phyloP scores from a whole-genome alignment of 2,329 filamentous ascomycete species.

The Anthostomella pinea region DNA sequence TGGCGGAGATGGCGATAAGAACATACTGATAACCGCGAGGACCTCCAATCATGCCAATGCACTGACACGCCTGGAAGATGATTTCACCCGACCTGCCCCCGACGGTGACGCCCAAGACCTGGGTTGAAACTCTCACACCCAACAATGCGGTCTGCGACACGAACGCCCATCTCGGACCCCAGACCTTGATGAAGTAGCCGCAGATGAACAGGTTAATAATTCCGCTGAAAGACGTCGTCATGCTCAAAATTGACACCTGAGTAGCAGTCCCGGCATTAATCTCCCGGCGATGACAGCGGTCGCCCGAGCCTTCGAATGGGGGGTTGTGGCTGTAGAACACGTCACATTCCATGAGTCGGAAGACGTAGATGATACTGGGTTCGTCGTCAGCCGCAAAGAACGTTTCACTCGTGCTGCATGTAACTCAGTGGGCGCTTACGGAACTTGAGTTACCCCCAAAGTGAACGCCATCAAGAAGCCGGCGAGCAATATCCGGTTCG shows the following conservation, averaged over 20 bases:
- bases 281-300: constrained; percentile 58
- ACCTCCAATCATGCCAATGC: constrained; percentile 66
- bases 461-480: constrained; percentile 31
- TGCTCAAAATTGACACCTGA: constrained; percentile 62
- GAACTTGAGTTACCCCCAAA: constrained; percentile 31
- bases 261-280: constrained; percentile 64
- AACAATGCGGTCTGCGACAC: constrained; percentile 63
- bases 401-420: neutral
- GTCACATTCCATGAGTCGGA: constrained; percentile 70
- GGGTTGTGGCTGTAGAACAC: constrained; percentile 62
- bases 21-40: constrained; percentile 61
- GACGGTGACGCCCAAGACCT: constrained; percentile 62
- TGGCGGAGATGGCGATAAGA: neutral
- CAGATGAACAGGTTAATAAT: constrained; percentile 63
- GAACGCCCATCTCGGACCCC: constrained; percentile 62
- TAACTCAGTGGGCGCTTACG: constrained; percentile 16
- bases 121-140: constrained; percentile 59
- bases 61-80: constrained; percentile 65
- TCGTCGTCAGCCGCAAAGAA: constrained; percentile 4
- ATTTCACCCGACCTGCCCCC: constrained; percentile 63
- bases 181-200: constrained; percentile 63
- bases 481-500: constrained; percentile 31
- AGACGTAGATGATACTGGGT: constrained; percentile 56
- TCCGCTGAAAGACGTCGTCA: constrained; percentile 66
- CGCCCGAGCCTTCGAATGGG: constrained; percentile 43